These are phyloP conservation scores for Aspergillus persii DNA, from an alignment of 2,329 filamentous ascomycete species.

Conservation along the genomic window DNA sequence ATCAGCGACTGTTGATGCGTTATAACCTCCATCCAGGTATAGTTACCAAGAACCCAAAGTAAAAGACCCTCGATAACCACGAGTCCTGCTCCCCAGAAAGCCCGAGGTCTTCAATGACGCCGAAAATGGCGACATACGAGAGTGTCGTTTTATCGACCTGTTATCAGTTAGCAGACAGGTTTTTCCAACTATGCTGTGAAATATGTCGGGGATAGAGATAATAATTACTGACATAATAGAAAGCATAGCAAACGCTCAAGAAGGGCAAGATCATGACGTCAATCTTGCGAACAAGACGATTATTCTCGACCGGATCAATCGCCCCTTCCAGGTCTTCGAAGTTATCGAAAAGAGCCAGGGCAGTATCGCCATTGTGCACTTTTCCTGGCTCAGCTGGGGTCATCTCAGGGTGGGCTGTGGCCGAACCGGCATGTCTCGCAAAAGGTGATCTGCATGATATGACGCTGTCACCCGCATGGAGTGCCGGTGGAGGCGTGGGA, in stretches of 20 bases:
- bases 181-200: too few species aligned
- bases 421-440: neutral
- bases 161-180: neutral
- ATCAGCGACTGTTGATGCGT: neutral
- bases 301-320: constrained; percentile 48
- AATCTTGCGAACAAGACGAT: constrained; percentile 53
- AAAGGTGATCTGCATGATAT: neutral
- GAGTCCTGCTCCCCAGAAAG: constrained; percentile 58
- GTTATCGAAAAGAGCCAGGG: constrained; percentile 51
- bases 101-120: constrained; percentile 57
- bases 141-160: constrained; percentile 50
- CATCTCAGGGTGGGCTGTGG: neutral
- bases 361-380: constrained; percentile 43
- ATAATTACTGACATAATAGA: constrained; percentile 48
- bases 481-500: constrained; percentile 2
- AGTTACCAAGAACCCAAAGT: constrained; percentile 53
- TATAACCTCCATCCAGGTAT: neutral
- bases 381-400: neutral
- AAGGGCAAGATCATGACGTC: constrained; percentile 60
- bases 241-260: constrained; percentile 54
- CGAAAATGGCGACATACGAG: constrained; percentile 66
- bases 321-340: constrained; percentile 48
- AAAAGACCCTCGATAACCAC: constrained; percentile 56
- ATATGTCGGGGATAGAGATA: neutral
- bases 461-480: neutral